Evolutionary conservation across 1,139 yeast genomes (phyloP).

Genomic region (Sugiyamaella paludigena): DNA sequence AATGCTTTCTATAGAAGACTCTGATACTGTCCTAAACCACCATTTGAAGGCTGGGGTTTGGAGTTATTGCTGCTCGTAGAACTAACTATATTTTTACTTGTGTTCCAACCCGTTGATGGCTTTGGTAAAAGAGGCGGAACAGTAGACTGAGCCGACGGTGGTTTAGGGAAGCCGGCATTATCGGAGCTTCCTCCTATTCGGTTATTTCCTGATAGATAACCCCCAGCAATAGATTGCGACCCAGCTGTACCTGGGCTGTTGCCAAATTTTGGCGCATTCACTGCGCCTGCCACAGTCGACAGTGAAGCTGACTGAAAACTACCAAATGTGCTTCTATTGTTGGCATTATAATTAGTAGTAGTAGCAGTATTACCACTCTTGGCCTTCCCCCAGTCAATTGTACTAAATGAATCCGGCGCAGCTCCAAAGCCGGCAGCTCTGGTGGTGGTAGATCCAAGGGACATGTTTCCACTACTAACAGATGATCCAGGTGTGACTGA

Average conservation of each 20-base stretch:
- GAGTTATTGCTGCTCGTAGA: conserved; percentile 9
- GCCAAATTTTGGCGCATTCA: no score
- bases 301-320: neutral
- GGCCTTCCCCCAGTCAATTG: conserved; percentile 8
- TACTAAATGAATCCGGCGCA: neutral
- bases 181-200: no score
- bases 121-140: conserved; percentile 19
- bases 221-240: neutral
- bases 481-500: no score
- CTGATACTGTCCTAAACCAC: conserved; percentile 26
- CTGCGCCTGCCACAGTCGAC: neutral
- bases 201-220: neutral
- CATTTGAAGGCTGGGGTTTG: conserved; percentile 9
- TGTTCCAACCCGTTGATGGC: conserved; percentile 10
- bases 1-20: conserved; percentile 22
- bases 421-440: neutral
- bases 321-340: neutral
- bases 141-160: conserved; percentile 1
- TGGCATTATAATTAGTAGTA: no score
- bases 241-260: neutral
- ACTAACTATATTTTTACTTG: no score
- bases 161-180: neutral
- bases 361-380: neutral
- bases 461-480: neutral
- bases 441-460: neutral